Evolutionary conservation across 139 green algal species (phyloP), one percentile per base, ranked within the genome.

Genomic region (Zygnema circumcarinatum): DNA sequence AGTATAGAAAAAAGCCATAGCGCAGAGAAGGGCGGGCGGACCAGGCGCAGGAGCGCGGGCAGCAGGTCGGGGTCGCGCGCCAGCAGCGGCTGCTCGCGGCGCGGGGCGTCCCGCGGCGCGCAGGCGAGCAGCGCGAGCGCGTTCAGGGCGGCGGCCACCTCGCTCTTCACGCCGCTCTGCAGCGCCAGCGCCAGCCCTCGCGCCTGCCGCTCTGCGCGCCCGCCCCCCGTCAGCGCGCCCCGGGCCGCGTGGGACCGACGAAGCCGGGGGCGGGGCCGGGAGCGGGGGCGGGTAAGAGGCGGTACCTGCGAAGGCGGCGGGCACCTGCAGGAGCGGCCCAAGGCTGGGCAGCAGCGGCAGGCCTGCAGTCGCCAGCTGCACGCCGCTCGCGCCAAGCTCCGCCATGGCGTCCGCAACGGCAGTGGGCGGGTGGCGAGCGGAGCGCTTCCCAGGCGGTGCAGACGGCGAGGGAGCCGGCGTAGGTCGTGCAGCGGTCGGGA

Each of bases 81-180:
- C 76, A 84, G 76, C n/a, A 42, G 76, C 11, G 16, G 20, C 16
- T 38, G 20, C 11, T 7, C 74, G 31, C 80, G 3, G 2, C 79
- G 67, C 56, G 3, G n/a, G 2, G 33, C 56, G 25, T 86, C 79
- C 67, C 79, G 76, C 25, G 82, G 68, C n/a, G 16, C 3, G 74
- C 47, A 88, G 72, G 82, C 67, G 32, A 88, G 69, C 2, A 88
- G 68, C 2, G 82, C 83, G 20, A 88, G 31, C 21, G 82, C 74
- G 32, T 88, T 88, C 2, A 88, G 74, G 2, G 82, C 82, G 68
- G 68, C 82, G 3, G 82, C 82, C 74, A 88, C 75, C 82, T 88
- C 82, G 16, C 33, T 31, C 69, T 88, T 88, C 16, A 88, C 22
- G 3, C 82, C 82, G 29, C 22, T 82, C 68, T 86, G 73, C 74